phyloP scores from a whole-genome alignment of 2,329 filamentous ascomycete genomes.

The Coleophoma crateriformis region DNA sequence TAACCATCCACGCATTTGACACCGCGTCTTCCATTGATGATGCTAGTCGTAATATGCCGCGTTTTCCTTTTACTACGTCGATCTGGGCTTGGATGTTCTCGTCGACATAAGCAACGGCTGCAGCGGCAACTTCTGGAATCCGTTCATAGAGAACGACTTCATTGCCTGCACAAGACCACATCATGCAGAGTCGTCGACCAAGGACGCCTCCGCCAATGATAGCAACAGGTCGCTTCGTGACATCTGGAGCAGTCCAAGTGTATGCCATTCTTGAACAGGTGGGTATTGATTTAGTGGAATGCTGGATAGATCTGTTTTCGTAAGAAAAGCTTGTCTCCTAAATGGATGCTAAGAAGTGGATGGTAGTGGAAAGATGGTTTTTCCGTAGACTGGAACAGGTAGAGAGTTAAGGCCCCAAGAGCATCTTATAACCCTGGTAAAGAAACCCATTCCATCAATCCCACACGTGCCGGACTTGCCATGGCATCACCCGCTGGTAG shows the following conservation, averaged over 20 bases:
- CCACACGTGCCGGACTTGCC: neutral
- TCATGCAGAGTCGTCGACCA: conserved; percentile 34
- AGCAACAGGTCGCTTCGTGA: conserved; percentile 25
- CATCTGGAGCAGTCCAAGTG: conserved; percentile 13
- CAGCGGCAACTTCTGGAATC: conserved; percentile 27
- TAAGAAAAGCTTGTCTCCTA: no score
- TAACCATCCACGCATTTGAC: conserved; percentile 27
- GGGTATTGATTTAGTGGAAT: no score
- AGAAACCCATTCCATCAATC: neutral
- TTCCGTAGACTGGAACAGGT: no score
- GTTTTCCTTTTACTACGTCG: neutral
- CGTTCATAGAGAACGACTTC: conserved; percentile 38
- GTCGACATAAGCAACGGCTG: conserved; percentile 33
- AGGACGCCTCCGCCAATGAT: conserved; percentile 37
- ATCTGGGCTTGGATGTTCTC: conserved; percentile 22
- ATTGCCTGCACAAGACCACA: conserved; percentile 36
- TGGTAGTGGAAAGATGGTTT: no score
- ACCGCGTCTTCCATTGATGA: conserved; percentile 14
- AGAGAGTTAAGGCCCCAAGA: no score
- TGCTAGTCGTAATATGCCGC: neutral
- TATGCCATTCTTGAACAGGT: neutral
- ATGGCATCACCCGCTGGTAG: neutral
- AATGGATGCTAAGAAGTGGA: no score
- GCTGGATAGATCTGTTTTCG: no score
- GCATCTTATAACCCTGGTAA: no score